phyloP scores from a whole-genome alignment of 2,329 filamentous ascomycete genomes.

The Cladosporium colombiae region DNA sequence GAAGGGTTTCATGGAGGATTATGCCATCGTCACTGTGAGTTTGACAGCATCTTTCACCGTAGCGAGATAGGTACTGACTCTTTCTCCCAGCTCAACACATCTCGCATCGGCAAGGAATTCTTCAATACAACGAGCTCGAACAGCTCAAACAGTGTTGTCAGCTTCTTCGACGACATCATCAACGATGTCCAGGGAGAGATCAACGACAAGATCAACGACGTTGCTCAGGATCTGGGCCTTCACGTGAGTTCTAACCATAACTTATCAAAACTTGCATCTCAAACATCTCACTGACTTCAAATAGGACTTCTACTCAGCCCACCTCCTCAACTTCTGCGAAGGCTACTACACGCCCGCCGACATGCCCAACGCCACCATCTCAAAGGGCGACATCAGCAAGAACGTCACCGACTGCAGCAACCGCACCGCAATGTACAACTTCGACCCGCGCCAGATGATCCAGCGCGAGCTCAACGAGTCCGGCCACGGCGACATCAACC shows the following conservation, averaged over 20 bases:
- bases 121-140: constrained; percentile 30
- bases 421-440: constrained; percentile 55
- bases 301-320: constrained; percentile 60
- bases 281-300: neutral
- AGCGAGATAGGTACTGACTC: neutral
- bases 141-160: constrained; percentile 31
- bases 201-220: constrained; percentile 43
- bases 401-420: constrained; percentile 60
- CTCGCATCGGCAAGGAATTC: constrained; percentile 49
- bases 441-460: constrained; percentile 56
- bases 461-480: constrained; percentile 49
- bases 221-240: constrained; percentile 54
- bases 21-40: constrained; percentile 57
- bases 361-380: constrained; percentile 46
- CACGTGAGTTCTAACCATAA: constrained; percentile 30
- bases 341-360: constrained; percentile 48
- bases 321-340: constrained; percentile 62
- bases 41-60: neutral
- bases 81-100: constrained; percentile 55
- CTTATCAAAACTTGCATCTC: too few relatives aligned
- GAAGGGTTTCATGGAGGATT: constrained; percentile 56
- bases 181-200: constrained; percentile 43
- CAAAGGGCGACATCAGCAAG: constrained; percentile 43
- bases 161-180: constrained; percentile 36
- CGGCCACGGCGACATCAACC: constrained; percentile 46